Evolutionary conservation across 2,329 filamentous ascomycete species (phyloP), one percentile per base, ranked within the genome.

Genomic region (Talaromyces sp.): DNA sequence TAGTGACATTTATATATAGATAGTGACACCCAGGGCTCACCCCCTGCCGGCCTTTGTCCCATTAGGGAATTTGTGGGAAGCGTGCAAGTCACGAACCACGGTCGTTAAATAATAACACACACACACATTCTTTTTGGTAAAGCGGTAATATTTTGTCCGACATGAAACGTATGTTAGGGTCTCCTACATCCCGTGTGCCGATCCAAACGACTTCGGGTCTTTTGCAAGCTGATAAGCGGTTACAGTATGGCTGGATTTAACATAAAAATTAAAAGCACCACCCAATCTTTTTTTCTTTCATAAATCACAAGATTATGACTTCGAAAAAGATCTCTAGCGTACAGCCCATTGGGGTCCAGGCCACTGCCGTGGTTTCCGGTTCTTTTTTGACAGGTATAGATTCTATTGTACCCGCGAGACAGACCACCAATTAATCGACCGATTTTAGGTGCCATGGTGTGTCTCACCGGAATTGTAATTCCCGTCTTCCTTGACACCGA

Each of bases 401-500:
- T 10, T 47, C 19, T 47, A 47, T 45, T 19, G 19, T 22, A 9
- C 19, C 19, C 19, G 17, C 19, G 43, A 47, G 43, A 22, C 22
- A 45, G 43, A 13, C n/a, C 19, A 47, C 7, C 43, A 25, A 25
- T 25, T 47, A 25, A 22, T 47, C 19, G 19, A 22, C 43, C 43
- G 43, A 22, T 5, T 22, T 22, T 11, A 47, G 43, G 43, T 25
- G 43, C 43, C 3, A 47, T 47, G 43, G 19, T 47, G 43, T 25
- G 19, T 25, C 64, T 65, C 17, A 64, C 66, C 2, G 22, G 63
- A 15, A 49, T 68, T 5, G 64, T 49, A 31, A 60, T 65, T 17
- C 64, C 45, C 15, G 49, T 68, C 33, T 35, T 63, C 37, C 27
- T 63, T 6, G 49, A 63, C 22, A 63, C 61, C 25, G 72, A 69